phyloP scores from a whole-genome alignment of 176 grass and related monocot species.

The Dactylis glomerata region DNA sequence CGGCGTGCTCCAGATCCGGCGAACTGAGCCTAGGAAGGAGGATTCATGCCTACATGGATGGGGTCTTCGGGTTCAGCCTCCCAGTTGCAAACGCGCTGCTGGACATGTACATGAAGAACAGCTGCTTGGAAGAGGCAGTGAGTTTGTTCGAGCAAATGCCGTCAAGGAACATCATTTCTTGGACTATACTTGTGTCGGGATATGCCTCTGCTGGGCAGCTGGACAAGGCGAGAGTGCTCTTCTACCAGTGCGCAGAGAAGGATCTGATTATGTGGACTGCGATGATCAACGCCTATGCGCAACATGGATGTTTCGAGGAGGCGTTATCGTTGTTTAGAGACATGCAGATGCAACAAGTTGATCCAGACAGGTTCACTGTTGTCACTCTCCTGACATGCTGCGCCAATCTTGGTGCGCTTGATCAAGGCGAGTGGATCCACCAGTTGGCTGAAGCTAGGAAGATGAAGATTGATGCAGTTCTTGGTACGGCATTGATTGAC shows the following conservation, averaged over 20 bases:
- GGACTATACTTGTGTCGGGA: conserved; percentile 54
- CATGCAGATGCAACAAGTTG: conserved; percentile 48
- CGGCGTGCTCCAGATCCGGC: conserved; percentile 41
- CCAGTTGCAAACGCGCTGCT: conserved; percentile 57
- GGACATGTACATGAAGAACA: conserved; percentile 66
- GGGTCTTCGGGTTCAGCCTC: conserved; percentile 36
- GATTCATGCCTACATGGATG: conserved; percentile 52
- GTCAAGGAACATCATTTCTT: conserved; percentile 53
- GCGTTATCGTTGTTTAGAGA: conserved; percentile 59
- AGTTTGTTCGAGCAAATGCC: conserved; percentile 49
- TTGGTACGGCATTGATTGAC: conserved; percentile 47
- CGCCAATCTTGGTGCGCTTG: conserved; percentile 52
- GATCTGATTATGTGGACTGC: conserved; percentile 71
- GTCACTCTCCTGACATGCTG: conserved; percentile 60
- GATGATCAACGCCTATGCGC: conserved; percentile 63
- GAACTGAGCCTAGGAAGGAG: conserved; percentile 51
- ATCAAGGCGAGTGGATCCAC: conserved; percentile 57
- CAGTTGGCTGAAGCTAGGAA: conserved; percentile 31
- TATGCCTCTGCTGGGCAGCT: conserved; percentile 39
- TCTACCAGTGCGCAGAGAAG: conserved; percentile 44
- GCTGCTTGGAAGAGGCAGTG: conserved; percentile 40
- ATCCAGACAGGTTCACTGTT: conserved; percentile 62
- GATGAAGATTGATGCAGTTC: conserved; percentile 48
- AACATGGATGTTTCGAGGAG: conserved; percentile 47
- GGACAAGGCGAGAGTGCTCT: conserved; percentile 53